Base-by-base conservation (phyloP, 768 basidiomycete genomes). In the Russula emetica region DNA sequence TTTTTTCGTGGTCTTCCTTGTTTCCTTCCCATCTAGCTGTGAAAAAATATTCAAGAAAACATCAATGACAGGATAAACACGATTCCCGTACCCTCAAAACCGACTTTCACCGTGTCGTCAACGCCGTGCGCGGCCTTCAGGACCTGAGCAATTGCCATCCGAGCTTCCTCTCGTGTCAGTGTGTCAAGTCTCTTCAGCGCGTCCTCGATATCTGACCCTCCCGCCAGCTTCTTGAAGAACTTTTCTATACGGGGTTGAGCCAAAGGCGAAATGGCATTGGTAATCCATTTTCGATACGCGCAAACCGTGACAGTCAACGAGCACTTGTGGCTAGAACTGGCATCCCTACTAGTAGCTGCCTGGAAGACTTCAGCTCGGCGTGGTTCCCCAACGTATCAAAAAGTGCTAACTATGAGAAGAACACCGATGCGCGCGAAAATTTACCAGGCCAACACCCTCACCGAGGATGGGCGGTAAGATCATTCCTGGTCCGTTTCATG, bases 91-190 rank as follows among this genome's bases (percentile, higher is more conserved):
- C 52, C 32, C 20, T 53, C 32, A 34, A 3, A 18, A 51, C 32
- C 18, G 7, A 16, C 16, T 8, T 10, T 22, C 20, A 53, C 30
- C 13, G 11, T 22, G 10, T n/a, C n/a, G 3, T 18, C 50, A 18
- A 51, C 8, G 5, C 9, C 9, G n/a, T 34, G 10, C 1, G 52
- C 11, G 20, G 9, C 32, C 30, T n/a, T 53, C 18, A 53, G 9
- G 20, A 34, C 9, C 32, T n/a, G n/a, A n/a, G n/a, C n/a, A n/a
- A n/a, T n/a, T n/a, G n/a, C n/a, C n/a, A n/a, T n/a, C n/a, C n/a
- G n/a, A n/a, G n/a, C n/a, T n/a, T 53, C 52, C 32, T 53, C 52
- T 11, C 5, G 52, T n/a, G 52, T 53, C 20, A 53, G n/a, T n/a
- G 4, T n/a, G 11, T 53, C 32, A 6, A 53, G 9, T 34, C 32